Evolutionary conservation across 2,329 filamentous ascomycete species (phyloP).

Genomic region (Alternaria ventricosa): DNA sequence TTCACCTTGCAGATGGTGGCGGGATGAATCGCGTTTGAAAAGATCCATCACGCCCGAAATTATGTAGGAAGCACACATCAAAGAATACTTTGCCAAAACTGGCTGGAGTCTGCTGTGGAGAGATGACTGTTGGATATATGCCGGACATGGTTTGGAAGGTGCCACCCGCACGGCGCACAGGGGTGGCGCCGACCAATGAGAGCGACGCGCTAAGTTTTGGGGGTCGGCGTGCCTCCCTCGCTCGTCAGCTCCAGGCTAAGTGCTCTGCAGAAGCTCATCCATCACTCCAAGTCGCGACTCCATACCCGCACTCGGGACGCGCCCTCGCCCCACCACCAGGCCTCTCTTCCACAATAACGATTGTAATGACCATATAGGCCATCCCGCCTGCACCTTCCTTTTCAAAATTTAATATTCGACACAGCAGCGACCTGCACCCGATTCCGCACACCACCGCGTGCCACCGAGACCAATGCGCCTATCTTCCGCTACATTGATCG

Average conservation of each 20-base stretch:
- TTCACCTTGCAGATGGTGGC: neutral
- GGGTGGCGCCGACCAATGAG: neutral
- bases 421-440: constrained; percentile 11
- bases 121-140: neutral
- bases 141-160: neutral
- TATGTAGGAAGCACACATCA: neutral
- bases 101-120: neutral
- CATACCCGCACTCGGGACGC: constrained; percentile 38
- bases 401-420: constrained; percentile 25
- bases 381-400: constrained; percentile 29
- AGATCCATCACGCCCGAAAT: neutral
- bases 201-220: neutral
- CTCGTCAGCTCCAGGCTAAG: constrained; percentile 10
- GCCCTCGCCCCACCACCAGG: constrained; percentile 32
- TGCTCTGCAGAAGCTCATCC: constrained; percentile 26
- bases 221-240: constrained; percentile 2
- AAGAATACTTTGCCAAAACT: neutral
- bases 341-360: constrained; percentile 35
- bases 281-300: constrained; percentile 31
- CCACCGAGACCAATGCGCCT: constrained; percentile 35
- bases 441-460: constrained; percentile 16
- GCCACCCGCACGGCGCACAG: neutral
- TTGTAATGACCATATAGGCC: constrained; percentile 37
- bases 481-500: constrained; percentile 19
- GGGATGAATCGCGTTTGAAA: neutral